phyloP scores from a whole-genome alignment of 2,329 filamentous ascomycete species.

The Pseudogymnoascus sp. region DNA sequence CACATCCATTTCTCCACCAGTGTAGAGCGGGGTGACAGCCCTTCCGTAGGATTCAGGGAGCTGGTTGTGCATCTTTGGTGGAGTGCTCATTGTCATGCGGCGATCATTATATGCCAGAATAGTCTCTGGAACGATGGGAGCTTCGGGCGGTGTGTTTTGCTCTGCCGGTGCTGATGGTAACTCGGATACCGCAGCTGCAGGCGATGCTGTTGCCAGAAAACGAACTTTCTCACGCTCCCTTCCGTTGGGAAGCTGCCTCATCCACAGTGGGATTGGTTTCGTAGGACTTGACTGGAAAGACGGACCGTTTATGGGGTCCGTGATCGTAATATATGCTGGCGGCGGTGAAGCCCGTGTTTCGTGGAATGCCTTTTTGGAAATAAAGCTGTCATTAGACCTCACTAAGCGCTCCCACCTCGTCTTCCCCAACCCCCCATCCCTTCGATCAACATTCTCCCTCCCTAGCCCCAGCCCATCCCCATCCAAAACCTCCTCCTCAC shows the following conservation, averaged over 20 bases:
- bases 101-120: background rate
- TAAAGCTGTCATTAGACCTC: slow-evolving; percentile 36
- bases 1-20: background rate
- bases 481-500: slow-evolving; percentile 35
- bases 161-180: background rate
- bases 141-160: background rate
- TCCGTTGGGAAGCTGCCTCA: slow-evolving; percentile 22
- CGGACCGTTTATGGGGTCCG: slow-evolving; percentile 40
- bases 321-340: slow-evolving; percentile 43
- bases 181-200: background rate
- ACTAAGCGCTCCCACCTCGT: slow-evolving; percentile 39
- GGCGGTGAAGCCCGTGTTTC: background rate
- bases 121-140: background rate
- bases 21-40: no score
- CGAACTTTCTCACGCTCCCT: background rate
- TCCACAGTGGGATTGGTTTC: slow-evolving; percentile 43
- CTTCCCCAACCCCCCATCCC: slow-evolving; percentile 32
- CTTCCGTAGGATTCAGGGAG: background rate
- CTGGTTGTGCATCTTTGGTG: background rate
- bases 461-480: slow-evolving; percentile 1
- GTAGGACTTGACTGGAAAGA: slow-evolving; percentile 42
- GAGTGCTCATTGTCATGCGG: background rate
- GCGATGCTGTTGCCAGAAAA: background rate
- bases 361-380: background rate
- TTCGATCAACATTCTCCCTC: slow-evolving; percentile 18